Evolutionary conservation across 2,329 filamentous ascomycete species (phyloP), one percentile per base, ranked within the genome.

Genomic region (Monosporascus sp.): DNA sequence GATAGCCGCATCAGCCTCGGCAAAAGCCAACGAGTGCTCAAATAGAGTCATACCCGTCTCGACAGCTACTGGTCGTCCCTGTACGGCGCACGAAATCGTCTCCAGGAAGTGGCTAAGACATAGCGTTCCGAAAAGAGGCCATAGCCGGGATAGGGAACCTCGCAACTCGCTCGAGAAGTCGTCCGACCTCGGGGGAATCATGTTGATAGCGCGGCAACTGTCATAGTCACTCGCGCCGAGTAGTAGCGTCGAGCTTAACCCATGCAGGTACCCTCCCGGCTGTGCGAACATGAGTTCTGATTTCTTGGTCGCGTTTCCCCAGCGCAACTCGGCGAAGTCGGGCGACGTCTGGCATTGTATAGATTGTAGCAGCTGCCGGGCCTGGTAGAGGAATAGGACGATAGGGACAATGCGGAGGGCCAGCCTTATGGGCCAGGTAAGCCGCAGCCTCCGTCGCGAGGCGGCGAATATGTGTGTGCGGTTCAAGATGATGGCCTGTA

Each of bases 41-140:
- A 97, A 96, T 2, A 97, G 82, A 0, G 92, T 96, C 90, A 97
- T 96, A 19, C 91, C 92, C 1, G 91, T 95, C 72, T 97, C 94
- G 0, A 90, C 87, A 58, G 88, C 83, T 0, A 90, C 82, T 2
- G 84, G 82, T 2, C 88, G 84, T 34, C 93, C 93, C 69, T 96
- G 91, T 7, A 97, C 80, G 9, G 93, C 90, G 69, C 91, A 96
- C 4, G 88, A 87, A 9, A 97, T 74, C 0, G 90, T 94, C 71
- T 97, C 94, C 20, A 96, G 75, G 61, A 97, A 93, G 66, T 96
- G 90, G 61, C 91, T 92, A 2, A 89, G 67, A 54, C 83, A 85
- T 41, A 86, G 78, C 0, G 83, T 85, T 41, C 87, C 73, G 62
- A 91, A 92, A 8, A 91, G 75, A 8, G 87, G 86, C 86, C 88